phyloP scores from a whole-genome alignment of 2,329 filamentous ascomycete species.

The Didymella exigua region DNA sequence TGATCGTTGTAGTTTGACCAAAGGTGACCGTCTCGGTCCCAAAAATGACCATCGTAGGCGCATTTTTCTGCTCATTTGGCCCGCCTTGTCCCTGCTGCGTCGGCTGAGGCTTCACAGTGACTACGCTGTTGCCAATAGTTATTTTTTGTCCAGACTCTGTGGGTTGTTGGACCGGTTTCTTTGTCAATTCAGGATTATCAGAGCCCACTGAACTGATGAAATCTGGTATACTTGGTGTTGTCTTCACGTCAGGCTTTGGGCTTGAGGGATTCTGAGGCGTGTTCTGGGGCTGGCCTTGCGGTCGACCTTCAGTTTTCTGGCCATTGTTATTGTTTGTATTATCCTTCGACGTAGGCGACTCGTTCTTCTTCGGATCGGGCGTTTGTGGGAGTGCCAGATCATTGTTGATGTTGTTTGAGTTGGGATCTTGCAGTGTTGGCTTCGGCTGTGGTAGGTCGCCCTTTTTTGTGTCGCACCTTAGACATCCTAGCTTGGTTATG shows the following conservation, averaged over 20 bases:
- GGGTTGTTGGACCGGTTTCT: slow-evolving; percentile 8
- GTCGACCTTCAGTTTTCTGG: slow-evolving; percentile 9
- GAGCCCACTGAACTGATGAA: slow-evolving; percentile 23
- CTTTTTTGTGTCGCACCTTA: slow-evolving; percentile 22
- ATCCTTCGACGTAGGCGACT: slow-evolving; percentile 5
- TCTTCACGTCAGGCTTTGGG: slow-evolving; percentile 2
- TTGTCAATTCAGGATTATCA: slow-evolving; percentile 18
- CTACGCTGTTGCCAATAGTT: slow-evolving; percentile 31
- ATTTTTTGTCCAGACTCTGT: slow-evolving; percentile 18
- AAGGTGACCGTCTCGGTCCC: slow-evolving; percentile 36
- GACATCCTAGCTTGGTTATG: slow-evolving; percentile 34
- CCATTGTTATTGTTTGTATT: not conserved
- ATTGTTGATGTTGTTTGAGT: slow-evolving; percentile 3
- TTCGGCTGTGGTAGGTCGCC: slow-evolving; percentile 7
- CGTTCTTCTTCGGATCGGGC: slow-evolving; percentile 2
- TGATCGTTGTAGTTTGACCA: slow-evolving; percentile 40
- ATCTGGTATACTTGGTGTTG: slow-evolving; percentile 18
- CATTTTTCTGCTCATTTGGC: slow-evolving; percentile 17
- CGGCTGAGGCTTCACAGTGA: slow-evolving; percentile 22
- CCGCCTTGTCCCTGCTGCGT: slow-evolving; percentile 20
- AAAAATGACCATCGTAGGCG: slow-evolving; percentile 28
- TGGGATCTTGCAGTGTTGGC: slow-evolving; percentile 6
- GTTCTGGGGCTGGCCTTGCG: slow-evolving; percentile 6
- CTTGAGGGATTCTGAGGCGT: not conserved
- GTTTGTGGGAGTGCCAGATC: not conserved